These are phyloP conservation scores for Xylaria sp. DNA, from an alignment of 2,329 filamentous ascomycete genomes.

Conservation along the genomic window DNA sequence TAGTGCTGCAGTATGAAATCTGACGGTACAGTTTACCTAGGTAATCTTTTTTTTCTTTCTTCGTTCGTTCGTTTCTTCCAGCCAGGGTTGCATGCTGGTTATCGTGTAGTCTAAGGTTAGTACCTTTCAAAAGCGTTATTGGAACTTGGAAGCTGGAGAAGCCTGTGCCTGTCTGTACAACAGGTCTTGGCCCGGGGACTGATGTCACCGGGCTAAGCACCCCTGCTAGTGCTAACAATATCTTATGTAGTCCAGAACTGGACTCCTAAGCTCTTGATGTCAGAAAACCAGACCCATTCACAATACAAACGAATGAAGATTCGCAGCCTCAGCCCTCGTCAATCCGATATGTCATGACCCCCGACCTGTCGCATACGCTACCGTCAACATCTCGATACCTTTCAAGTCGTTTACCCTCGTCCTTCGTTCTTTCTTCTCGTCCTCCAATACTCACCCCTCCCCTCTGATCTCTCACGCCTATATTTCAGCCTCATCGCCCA, in stretches of 20 bases:
- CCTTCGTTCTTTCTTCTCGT: not conserved
- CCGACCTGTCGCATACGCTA: constrained; percentile 8
- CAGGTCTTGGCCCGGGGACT: not conserved
- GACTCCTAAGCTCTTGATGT: not conserved
- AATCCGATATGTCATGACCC: constrained; percentile 20
- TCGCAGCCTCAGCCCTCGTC: constrained; percentile 8
- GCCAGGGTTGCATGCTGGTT: not conserved
- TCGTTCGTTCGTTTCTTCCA: not conserved
- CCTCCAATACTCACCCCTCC: not conserved
- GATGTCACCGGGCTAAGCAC: constrained; percentile 20
- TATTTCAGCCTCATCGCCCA: not conserved
- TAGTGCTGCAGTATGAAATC: not conserved
- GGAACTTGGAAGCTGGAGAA: not conserved
- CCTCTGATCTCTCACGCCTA: not conserved
- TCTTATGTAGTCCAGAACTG: constrained; percentile 6
- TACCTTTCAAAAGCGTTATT: not conserved
- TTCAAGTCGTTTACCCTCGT: not conserved
- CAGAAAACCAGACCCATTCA: constrained; percentile 6
- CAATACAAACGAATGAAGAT: not conserved
- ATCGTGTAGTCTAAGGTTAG: not conserved
- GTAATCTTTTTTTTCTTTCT: not conserved
- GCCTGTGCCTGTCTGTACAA: not conserved
- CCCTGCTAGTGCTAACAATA: constrained; percentile 18
- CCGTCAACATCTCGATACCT: not conserved
- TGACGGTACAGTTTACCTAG: not conserved